phyloP scores from a whole-genome alignment of 2,329 filamentous ascomycete species.

The Sarocladiaceae sp. region DNA sequence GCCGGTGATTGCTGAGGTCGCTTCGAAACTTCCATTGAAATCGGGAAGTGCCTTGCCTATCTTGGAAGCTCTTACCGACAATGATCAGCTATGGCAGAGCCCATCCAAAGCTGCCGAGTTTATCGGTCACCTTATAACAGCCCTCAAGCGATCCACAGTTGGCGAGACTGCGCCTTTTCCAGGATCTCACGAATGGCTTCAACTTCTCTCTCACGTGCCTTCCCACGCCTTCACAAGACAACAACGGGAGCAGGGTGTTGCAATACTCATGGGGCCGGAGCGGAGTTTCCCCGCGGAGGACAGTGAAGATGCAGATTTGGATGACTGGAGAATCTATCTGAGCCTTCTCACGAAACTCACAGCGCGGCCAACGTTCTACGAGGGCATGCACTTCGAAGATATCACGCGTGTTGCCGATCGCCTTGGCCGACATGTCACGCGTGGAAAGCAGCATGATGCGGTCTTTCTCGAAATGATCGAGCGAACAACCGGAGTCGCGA shows the following conservation, averaged over 20 bases:
- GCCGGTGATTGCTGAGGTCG: constrained; percentile 13
- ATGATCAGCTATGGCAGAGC: constrained; percentile 24
- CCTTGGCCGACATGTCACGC: constrained; percentile 15
- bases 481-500: constrained; percentile 27
- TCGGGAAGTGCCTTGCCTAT: constrained; percentile 12
- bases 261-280: constrained; percentile 17
- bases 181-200: constrained; percentile 20
- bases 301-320: constrained; percentile 16
- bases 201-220: constrained; percentile 28
- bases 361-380: constrained; percentile 46
- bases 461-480: constrained; percentile 27
- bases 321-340: constrained; percentile 34
- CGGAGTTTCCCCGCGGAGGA: constrained; percentile 12
- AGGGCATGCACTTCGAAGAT: constrained; percentile 37
- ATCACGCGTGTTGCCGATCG: constrained; percentile 29
- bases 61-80: constrained; percentile 28
- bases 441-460: constrained; percentile 15
- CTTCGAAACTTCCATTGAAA: not conserved
- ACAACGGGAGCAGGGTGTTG: constrained; percentile 40
- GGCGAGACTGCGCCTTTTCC: not conserved
- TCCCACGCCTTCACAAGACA: constrained; percentile 35
- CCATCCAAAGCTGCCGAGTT: not conserved
- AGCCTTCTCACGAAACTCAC: constrained; percentile 46
- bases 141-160: constrained; percentile 20
- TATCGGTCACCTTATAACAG: constrained; percentile 20